Evolutionary conservation across 1,284 basidiomycete species (phyloP).

Genomic region (Rhodotorula mucilaginosa): DNA sequence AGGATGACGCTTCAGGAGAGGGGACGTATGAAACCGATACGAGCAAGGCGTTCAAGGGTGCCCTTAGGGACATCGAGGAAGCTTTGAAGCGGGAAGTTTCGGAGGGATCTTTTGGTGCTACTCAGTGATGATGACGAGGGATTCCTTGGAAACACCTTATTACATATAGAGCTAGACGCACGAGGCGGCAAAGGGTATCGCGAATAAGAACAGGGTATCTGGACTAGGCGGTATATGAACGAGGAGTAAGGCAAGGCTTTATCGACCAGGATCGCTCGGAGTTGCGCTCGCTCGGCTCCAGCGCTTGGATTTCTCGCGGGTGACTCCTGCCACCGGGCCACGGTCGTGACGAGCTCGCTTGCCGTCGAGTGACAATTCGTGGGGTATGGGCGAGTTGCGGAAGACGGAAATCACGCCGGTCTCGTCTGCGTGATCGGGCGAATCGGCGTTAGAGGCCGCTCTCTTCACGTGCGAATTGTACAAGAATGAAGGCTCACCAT

Average conservation of each 20-base stretch:
- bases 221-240: not conserved
- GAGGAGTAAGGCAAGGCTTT: too few relatives aligned
- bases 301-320: not conserved
- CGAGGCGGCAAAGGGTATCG: not conserved
- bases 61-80: slow-evolving; percentile 6
- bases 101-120: not conserved
- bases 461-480: not conserved
- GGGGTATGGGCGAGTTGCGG: slow-evolving; percentile 30
- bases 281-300: slow-evolving; percentile 8
- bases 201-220: not conserved
- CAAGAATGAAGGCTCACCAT: slow-evolving; percentile 23
- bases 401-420: slow-evolving; percentile 41
- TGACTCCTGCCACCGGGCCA: not conserved
- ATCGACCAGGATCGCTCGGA: not conserved
- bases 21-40: not conserved
- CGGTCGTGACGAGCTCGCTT: not conserved
- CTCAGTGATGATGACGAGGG: not conserved
- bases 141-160: too few relatives aligned
- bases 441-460: not conserved
- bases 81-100: slow-evolving; percentile 6
- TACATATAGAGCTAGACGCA: not conserved
- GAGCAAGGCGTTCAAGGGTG: slow-evolving; percentile 2
- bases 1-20: rapidly evolving
- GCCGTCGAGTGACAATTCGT: not conserved
- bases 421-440: slow-evolving; percentile 11